Base-by-base conservation (phyloP, 164 flowering plant species). In the Paratinospora sagittata region DNA sequence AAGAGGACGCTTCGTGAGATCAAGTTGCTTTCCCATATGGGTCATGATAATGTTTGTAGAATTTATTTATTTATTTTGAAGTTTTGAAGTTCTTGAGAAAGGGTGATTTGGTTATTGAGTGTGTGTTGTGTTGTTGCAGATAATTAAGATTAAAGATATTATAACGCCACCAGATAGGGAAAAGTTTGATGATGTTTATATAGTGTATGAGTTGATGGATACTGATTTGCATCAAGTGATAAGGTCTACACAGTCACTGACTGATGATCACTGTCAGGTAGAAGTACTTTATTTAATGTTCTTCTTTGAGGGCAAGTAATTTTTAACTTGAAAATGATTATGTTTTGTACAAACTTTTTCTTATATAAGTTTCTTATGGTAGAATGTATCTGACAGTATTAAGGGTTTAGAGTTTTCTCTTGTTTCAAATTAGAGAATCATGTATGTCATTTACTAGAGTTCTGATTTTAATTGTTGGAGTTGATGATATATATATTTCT, bases 261-360 rank as follows among this genome's bases (percentile, higher is more conserved):
- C 97, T 2, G 93, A 88, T 49, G 97, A 93, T 75, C 98, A 93
- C 70, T 89, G 87, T 80, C 98, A 91, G 87, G 98, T 90, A 52
- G 6, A 6, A 61, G 5, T 24, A 24, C 64, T 12, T 61, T 2
- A 27, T 3, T 9, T 24, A 2, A 10, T 61, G 17, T 27, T 61
- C 34, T 24, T 61, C 64, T 61, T 10, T 10, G 13, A 24, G 17
- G 34, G 64, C 21, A 55, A 55, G 8, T 17, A 55, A 7, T 16
- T 52, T 19, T 17, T n/a, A 8, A 4, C 9, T 55, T 6, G 17
- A 55, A 55, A 19, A 4, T 55, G 23, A 55, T 55, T 55, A 9
- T n/a, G 61, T 55, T 55, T 55, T 55, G 9, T 55, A 19, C 61
- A 55, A 55, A n/a, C 17, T 55, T 23, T 55, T 55, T n/a, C n/a